phyloP scores from a whole-genome alignment of 305 asterid species.

The Fraxinus angustifolia region DNA sequence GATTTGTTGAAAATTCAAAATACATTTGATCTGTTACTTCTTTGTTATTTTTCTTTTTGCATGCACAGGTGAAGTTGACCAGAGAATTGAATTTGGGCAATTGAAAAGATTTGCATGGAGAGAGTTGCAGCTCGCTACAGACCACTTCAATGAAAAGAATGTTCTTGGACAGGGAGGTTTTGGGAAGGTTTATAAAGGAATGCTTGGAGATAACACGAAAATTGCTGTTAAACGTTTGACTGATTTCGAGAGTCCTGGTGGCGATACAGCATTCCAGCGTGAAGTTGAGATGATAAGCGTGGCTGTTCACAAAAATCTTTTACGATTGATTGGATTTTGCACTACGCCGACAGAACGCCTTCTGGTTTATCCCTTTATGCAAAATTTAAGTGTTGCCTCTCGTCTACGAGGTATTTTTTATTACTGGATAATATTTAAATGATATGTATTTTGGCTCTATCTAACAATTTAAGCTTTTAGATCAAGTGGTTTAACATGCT shows the following conservation, averaged over 20 bases:
- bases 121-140: conserved; percentile 91
- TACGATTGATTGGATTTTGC: conserved; percentile 84
- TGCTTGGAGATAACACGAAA: conserved; percentile 70
- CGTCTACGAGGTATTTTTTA: conserved; percentile 67
- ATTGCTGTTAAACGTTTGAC: conserved; percentile 88
- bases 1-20: neutral
- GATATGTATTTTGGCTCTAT: neutral
- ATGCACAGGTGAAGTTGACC: conserved; percentile 76
- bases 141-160: conserved; percentile 70
- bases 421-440: neutral
- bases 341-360: conserved; percentile 94
- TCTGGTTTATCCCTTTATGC: conserved; percentile 91
- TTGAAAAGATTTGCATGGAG: conserved; percentile 90
- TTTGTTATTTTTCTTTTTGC: neutral
- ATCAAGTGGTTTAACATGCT: neutral
- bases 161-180: conserved; percentile 97
- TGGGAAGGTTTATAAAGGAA: conserved; percentile 90
- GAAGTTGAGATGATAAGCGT: conserved; percentile 99
- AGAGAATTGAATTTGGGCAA: conserved; percentile 86
- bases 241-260: conserved; percentile 86
- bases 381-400: conserved; percentile 87
- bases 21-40: neutral
- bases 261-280: conserved; percentile 87
- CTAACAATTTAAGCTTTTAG: neutral
- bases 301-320: conserved; percentile 87